A percentile compares a stretch with the other conserved stretches of the same genome.
Evolutionary conservation across 768 basidiomycete species (phyloP).

Genomic region (Kwoniella newhampshirensis): DNA sequence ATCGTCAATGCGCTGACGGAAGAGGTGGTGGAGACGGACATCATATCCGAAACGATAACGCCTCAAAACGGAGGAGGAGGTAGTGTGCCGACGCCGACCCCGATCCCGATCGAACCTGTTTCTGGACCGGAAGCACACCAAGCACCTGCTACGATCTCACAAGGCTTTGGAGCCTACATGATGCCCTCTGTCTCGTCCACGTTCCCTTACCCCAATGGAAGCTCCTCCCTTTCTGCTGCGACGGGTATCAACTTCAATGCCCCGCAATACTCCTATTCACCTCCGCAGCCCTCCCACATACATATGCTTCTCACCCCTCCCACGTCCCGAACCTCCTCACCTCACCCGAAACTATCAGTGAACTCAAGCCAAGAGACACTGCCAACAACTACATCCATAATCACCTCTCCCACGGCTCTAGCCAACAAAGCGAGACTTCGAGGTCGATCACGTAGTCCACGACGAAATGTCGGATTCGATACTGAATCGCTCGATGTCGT

Average conservation of each 20-base stretch:
- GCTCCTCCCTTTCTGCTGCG: background rate
- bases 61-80: background rate
- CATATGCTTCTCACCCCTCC: constrained; percentile 41
- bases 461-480: constrained; percentile 35
- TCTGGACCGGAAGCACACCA: constrained; percentile 16
- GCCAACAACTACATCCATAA: background rate
- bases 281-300: constrained; percentile 36
- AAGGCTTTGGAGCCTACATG: background rate
- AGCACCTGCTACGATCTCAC: constrained; percentile 5
- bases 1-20: constrained; percentile 51
- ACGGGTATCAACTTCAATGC: background rate
- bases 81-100: background rate
- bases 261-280: constrained; percentile 26
- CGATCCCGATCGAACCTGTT: constrained; percentile 5
- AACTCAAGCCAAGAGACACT: background rate
- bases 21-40: constrained; percentile 39
- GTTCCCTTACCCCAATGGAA: constrained; percentile 2
- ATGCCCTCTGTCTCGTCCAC: constrained; percentile 13
- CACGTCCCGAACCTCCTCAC: constrained; percentile 30
- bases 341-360: constrained; percentile 8
- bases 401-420: constrained; percentile 3
- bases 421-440: constrained; percentile 18
- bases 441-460: constrained; percentile 34
- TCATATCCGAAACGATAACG: background rate
- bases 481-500: constrained; percentile 29